phyloP scores from a whole-genome alignment of 2,329 filamentous ascomycete species.

The Cercospora canescens region DNA sequence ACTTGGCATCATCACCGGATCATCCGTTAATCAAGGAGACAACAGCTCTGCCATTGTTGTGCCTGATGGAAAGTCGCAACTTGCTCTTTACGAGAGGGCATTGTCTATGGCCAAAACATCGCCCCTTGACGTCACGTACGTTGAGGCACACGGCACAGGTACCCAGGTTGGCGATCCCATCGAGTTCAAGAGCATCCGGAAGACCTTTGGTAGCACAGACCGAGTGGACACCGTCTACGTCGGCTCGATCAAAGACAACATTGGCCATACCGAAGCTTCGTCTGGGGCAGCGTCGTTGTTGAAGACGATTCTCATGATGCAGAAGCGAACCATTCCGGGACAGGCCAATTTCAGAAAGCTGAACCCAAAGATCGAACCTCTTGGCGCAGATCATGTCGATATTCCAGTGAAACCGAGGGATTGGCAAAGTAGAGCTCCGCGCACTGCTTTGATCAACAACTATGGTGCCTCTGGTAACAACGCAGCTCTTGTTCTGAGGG shows the following conservation, averaged over 20 bases:
- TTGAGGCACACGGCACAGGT: constrained; percentile 12
- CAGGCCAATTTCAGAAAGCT: constrained; percentile 18
- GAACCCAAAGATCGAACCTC: constrained; percentile 14
- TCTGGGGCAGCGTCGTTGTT: constrained; percentile 35
- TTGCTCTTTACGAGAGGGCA: not conserved
- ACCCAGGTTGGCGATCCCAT: constrained; percentile 17
- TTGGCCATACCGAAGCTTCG: constrained; percentile 39
- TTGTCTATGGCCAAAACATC: constrained; percentile 12
- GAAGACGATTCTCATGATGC: constrained; percentile 39
- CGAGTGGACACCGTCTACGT: constrained; percentile 24
- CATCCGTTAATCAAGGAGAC: constrained; percentile 31
- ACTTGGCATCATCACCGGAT: constrained; percentile 28
- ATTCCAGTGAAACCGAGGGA: not conserved
- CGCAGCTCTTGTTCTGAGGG: not conserved
- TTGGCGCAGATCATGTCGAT: not conserved
- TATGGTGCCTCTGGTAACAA: constrained; percentile 42
- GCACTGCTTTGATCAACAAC: constrained; percentile 35
- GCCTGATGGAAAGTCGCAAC: not conserved
- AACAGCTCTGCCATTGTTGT: constrained; percentile 30
- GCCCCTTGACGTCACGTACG: not conserved
- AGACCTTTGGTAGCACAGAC: not conserved
- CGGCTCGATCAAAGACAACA: constrained; percentile 36
- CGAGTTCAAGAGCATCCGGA: constrained; percentile 6
- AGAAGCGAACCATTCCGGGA: constrained; percentile 34
- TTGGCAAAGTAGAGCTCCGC: not conserved